Evolutionary conservation across 2,329 filamentous ascomycete genomes (phyloP).

Genomic region (Bretziella fagacearum): DNA sequence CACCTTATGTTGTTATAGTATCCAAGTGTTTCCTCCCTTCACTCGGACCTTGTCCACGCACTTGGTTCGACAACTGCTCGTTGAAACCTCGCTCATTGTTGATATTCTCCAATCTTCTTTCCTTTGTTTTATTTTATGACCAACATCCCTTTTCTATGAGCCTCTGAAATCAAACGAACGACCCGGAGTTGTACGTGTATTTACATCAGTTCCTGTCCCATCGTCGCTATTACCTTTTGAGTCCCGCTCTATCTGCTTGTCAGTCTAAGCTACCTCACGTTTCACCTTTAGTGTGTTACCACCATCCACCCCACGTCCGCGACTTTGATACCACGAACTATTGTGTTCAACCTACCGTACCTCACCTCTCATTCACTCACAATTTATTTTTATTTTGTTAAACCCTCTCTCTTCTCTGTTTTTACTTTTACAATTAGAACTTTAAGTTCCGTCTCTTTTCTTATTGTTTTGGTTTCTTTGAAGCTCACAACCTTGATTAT

Average conservation of each 20-base stretch:
- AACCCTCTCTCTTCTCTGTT: slow-evolving; percentile 17
- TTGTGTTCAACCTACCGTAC: slow-evolving; percentile 15
- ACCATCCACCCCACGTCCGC: slow-evolving; percentile 13
- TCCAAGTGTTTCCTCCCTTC: slow-evolving; percentile 1
- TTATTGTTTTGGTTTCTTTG: slow-evolving; percentile 4
- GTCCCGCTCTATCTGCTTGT: slow-evolving; percentile 7
- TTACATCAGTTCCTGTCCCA: slow-evolving; percentile 13
- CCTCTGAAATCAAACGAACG: slow-evolving; percentile 24
- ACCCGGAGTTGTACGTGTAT: slow-evolving; percentile 18
- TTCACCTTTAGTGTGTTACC: slow-evolving; percentile 15
- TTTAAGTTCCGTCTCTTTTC: not conserved
- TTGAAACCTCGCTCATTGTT: slow-evolving; percentile 6
- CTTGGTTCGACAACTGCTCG: slow-evolving; percentile 9
- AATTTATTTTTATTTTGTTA: slow-evolving; percentile 21
- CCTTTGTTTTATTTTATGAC: slow-evolving; percentile 21
- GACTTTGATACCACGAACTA: slow-evolving; percentile 11
- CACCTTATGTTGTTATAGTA: slow-evolving; percentile 12
- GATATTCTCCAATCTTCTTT: slow-evolving; percentile 17
- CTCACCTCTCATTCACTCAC: slow-evolving; percentile 17
- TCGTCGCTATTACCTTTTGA: slow-evolving; percentile 3
- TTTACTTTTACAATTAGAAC: slow-evolving; percentile 3
- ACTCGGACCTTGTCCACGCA: slow-evolving; percentile 3
- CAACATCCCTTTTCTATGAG: slow-evolving; percentile 22
- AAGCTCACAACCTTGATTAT: slow-evolving; percentile 4
- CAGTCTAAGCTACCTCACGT: slow-evolving; percentile 12